Conservation (phyloP, 2,329 filamentous ascomycete species). For the Herpomyces periplanetae region DNA sequence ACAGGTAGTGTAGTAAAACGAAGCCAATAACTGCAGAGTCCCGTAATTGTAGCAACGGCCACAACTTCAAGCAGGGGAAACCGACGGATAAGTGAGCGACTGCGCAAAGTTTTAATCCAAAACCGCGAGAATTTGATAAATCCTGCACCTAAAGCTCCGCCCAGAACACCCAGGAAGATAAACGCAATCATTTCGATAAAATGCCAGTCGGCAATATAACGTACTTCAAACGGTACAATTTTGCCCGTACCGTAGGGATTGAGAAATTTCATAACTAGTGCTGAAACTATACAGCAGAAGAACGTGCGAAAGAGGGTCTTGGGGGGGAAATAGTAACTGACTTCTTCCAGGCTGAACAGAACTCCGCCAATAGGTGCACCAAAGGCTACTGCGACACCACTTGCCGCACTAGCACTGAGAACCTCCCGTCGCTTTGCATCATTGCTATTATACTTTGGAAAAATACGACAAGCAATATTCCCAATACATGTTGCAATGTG, state of each 20-base stretch:
- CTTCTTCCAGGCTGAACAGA: constrained; percentile 71
- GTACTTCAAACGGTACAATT: constrained; percentile 80
- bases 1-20: constrained; percentile 55
- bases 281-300: constrained; percentile 78
- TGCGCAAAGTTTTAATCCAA: constrained; percentile 64
- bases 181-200: constrained; percentile 65
- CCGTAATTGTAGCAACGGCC: constrained; percentile 50
- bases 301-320: constrained; percentile 93
- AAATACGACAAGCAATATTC: constrained; percentile 77
- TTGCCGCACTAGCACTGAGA: constrained; percentile 61
- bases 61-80: constrained; percentile 57
- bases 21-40: constrained; percentile 69
- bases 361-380: constrained; percentile 65
- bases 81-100: constrained; percentile 35
- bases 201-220: constrained; percentile 63
- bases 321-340: constrained; percentile 83
- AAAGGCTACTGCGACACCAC: constrained; percentile 73
- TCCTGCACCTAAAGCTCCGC: constrained; percentile 44
- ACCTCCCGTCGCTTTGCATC: constrained; percentile 79
- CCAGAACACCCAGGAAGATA: constrained; percentile 45
- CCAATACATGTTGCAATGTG: constrained; percentile 83
- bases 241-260: constrained; percentile 88
- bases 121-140: constrained; percentile 83
- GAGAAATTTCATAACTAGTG: constrained; percentile 62
- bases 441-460: constrained; percentile 66